These are phyloP conservation scores for Picea sitchensis DNA, from an alignment of 75 land plant genomes.

Conservation along the genomic window DNA sequence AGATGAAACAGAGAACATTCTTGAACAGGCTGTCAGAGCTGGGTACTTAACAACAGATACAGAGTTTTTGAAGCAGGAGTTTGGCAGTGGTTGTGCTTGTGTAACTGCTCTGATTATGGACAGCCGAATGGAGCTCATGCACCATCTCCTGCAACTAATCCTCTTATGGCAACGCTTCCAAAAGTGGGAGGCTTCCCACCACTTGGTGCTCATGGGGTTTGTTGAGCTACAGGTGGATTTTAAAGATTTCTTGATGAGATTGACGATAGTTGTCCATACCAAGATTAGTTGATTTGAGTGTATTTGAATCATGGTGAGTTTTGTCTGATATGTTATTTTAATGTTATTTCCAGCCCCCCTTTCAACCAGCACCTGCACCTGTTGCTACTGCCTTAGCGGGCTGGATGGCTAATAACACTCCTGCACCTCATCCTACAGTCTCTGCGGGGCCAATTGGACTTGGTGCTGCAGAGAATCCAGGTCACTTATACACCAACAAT, in stretches of 20 bases:
- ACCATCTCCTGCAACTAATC: conserved; percentile 68
- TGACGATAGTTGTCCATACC: background rate
- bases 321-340: too few relatives aligned
- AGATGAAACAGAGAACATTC: too few relatives aligned
- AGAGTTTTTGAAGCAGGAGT: too few relatives aligned
- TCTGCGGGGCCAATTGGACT: too few relatives aligned
- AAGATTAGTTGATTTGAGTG: background rate
- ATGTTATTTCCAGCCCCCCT: conserved; percentile 36
- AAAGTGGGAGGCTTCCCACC: conserved; percentile 64
- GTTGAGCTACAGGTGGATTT: background rate
- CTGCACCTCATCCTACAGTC: conserved; percentile 77
- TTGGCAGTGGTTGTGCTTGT: too few relatives aligned
- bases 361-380: conserved; percentile 63
- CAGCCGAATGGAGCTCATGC: conserved; percentile 86
- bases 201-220: conserved; percentile 64
- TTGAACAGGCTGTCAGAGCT: too few relatives aligned
- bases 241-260: background rate
- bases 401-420: conserved; percentile 83
- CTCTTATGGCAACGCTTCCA: conserved; percentile 50
- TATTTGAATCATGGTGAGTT: background rate
- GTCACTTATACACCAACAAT: too few relatives aligned
- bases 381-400: conserved; percentile 75
- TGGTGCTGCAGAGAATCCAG: too few relatives aligned
- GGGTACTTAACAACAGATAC: too few relatives aligned
- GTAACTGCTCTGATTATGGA: conserved; percentile 32